phyloP scores from a whole-genome alignment of 345 rosid genomes.

The Euphorbia tirucalli region DNA sequence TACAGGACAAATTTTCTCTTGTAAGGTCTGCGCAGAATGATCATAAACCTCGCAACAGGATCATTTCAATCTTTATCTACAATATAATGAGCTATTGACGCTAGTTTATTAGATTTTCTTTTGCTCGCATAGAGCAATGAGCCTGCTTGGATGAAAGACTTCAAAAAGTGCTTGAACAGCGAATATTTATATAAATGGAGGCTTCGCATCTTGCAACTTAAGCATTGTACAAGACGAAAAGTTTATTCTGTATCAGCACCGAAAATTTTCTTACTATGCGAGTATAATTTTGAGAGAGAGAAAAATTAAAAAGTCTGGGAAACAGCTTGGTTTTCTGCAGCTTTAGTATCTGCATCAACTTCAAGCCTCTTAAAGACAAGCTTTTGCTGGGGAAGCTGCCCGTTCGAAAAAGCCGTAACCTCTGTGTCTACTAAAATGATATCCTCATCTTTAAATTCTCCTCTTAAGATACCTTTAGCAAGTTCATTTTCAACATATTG shows the following conservation, averaged over 20 bases:
- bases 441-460: slow-evolving; percentile 89
- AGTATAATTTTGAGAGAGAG: neutral
- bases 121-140: too few species aligned
- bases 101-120: too few species aligned
- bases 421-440: slow-evolving; percentile 63
- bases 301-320: slow-evolving; percentile 26
- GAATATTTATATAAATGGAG: neutral
- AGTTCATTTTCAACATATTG: slow-evolving; percentile 92
- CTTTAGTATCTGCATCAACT: slow-evolving; percentile 22
- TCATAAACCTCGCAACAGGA: too few species aligned
- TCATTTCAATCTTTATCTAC: too few species aligned
- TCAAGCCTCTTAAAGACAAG: slow-evolving; percentile 59
- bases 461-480: slow-evolving; percentile 91
- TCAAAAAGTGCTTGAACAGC: neutral
- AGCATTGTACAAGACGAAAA: slow-evolving; percentile 8
- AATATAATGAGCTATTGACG: too few species aligned
- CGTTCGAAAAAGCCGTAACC: slow-evolving; percentile 61
- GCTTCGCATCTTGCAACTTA: neutral
- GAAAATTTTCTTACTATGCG: neutral
- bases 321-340: slow-evolving; percentile 37
- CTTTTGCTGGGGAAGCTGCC: slow-evolving; percentile 84
- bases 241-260: neutral
- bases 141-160: neutral
- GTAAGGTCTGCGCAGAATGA: too few species aligned
- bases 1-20: too few species aligned